Conservation (phyloP, 1,139 yeast species). For the Taphrina pruni region DNA sequence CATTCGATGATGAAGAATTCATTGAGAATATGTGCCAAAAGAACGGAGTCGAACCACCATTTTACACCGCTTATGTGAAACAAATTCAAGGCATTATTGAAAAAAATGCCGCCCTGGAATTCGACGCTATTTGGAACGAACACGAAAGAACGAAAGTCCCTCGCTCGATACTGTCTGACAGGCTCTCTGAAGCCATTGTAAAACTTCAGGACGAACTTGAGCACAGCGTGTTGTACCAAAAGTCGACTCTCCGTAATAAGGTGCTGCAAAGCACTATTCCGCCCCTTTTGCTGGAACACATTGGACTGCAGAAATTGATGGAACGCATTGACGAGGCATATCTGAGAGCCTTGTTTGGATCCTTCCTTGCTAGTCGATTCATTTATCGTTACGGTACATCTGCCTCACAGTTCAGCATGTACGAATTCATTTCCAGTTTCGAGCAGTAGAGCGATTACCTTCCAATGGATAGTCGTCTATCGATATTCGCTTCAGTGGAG, state of each 20-base stretch:
- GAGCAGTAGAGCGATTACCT: conserved; percentile 17
- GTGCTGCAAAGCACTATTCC: conserved; percentile 82
- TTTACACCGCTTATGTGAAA: conserved; percentile 79
- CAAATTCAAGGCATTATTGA: conserved; percentile 80
- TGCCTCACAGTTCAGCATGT: conserved; percentile 59
- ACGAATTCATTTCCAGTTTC: conserved; percentile 34
- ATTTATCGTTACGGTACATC: conserved; percentile 76
- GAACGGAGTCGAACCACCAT: conserved; percentile 61
- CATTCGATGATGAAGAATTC: conserved; percentile 86
- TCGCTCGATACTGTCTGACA: conserved; percentile 80
- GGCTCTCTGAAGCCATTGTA: conserved; percentile 83
- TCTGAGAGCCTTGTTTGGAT: conserved; percentile 86
- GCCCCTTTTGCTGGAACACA: conserved; percentile 65
- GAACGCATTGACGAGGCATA: conserved; percentile 85
- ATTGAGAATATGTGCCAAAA: conserved; percentile 75
- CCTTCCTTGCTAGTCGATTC: conserved; percentile 84
- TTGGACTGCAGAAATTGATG: conserved; percentile 78
- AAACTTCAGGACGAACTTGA: conserved; percentile 88
- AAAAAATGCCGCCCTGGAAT: conserved; percentile 80
- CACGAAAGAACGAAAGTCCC: conserved; percentile 70
- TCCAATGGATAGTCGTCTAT: neutral
- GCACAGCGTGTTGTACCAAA: conserved; percentile 85
- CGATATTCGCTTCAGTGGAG: no score
- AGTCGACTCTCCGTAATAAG: conserved; percentile 73
- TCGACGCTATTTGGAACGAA: conserved; percentile 84